Evolutionary conservation across 2,329 filamentous ascomycete genomes (phyloP).

Genomic region (Cytospora paraplurivora): DNA sequence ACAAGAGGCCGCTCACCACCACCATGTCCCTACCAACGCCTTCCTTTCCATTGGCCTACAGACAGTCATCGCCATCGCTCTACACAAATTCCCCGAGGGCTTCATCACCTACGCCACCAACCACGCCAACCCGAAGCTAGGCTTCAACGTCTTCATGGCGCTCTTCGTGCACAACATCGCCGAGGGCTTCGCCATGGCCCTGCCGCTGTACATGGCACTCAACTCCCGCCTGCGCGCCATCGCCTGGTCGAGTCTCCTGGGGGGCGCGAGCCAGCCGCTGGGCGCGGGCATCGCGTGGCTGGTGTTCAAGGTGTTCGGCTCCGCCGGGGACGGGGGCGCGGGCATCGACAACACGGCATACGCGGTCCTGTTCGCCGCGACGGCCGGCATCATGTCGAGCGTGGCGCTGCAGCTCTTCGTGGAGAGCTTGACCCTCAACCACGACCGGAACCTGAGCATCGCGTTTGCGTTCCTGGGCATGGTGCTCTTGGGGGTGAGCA

Average conservation of each 20-base stretch:
- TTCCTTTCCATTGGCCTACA: constrained; percentile 96
- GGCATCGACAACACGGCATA: constrained; percentile 63
- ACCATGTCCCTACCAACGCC: constrained; percentile 92
- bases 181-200: constrained; percentile 91
- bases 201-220: constrained; percentile 90
- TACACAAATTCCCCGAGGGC: constrained; percentile 91
- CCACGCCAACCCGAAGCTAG: constrained; percentile 86
- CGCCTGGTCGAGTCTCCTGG: constrained; percentile 78
- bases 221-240: constrained; percentile 80
- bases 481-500: constrained; percentile 82
- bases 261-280: constrained; percentile 83
- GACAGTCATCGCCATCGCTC: constrained; percentile 89
- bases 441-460: constrained; percentile 76
- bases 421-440: constrained; percentile 81
- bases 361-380: constrained; percentile 82
- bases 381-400: constrained; percentile 92
- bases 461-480: constrained; percentile 84
- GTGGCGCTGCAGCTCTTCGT: constrained; percentile 88
- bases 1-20: constrained; percentile 65
- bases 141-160: constrained; percentile 90
- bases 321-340: constrained; percentile 33
- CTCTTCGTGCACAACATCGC: constrained; percentile 98
- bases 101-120: constrained; percentile 96
- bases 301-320: constrained; percentile 75
- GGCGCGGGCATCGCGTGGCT: constrained; percentile 82